phyloP scores from a whole-genome alignment of 345 rosid genomes.

The Theobroma cacao region DNA sequence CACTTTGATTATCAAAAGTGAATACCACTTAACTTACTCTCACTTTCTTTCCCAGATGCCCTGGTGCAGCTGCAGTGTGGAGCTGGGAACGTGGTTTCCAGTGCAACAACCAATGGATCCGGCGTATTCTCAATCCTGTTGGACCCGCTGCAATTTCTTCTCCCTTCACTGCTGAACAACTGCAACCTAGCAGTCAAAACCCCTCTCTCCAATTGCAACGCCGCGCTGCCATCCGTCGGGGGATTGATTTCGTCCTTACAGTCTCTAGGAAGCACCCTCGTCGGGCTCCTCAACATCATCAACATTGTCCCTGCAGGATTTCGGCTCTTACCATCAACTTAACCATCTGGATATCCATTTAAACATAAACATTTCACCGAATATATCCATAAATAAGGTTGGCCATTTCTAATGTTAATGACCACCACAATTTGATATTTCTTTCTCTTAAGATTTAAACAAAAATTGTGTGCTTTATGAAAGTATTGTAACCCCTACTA shows the following conservation, averaged over 20 bases:
- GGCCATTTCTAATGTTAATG: too few relatives aligned
- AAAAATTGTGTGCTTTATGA: too few relatives aligned
- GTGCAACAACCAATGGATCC: slow-evolving; percentile 36
- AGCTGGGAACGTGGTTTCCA: slow-evolving; percentile 37
- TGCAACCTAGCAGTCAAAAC: slow-evolving; percentile 50
- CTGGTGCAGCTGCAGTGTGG: slow-evolving; percentile 51
- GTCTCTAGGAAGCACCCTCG: slow-evolving; percentile 36
- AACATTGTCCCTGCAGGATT: slow-evolving; percentile 49
- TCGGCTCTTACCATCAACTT: slow-evolving; percentile 14
- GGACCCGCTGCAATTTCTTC: slow-evolving; percentile 36
- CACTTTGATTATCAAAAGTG: not conserved
- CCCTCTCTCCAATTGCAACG: slow-evolving; percentile 56
- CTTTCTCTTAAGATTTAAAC: too few relatives aligned
- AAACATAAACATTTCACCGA: too few relatives aligned
- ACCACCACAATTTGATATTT: too few relatives aligned
- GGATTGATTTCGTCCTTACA: slow-evolving; percentile 40
- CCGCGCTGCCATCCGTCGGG: slow-evolving; percentile 40
- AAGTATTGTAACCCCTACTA: too few relatives aligned
- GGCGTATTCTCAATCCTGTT: slow-evolving; percentile 41
- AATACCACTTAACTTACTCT: not conserved
- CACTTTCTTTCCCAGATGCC: slow-evolving; percentile 39
- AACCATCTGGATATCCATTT: too few relatives aligned
- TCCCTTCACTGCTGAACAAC: slow-evolving; percentile 36
- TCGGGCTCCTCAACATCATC: slow-evolving; percentile 37
- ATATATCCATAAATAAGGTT: too few relatives aligned